These are phyloP conservation scores for Gentiana macrophylla DNA, from an alignment of 257 asterid genomes.

Conservation along the genomic window DNA sequence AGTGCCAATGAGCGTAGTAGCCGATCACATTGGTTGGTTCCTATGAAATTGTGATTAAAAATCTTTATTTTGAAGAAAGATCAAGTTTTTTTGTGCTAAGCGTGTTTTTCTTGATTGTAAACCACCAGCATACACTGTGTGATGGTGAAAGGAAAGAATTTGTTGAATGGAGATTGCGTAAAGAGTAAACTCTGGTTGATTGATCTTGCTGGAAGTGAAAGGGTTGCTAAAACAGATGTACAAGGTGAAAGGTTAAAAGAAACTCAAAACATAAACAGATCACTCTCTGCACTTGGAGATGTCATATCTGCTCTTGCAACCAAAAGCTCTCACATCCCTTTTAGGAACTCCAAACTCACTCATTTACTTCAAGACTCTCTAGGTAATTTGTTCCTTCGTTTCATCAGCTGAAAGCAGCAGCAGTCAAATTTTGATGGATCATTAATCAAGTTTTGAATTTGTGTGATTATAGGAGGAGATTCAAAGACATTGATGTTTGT, in stretches of 20 bases:
- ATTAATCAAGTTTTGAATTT: background rate
- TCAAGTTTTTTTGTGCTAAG: conserved; percentile 9
- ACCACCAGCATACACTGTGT: conserved; percentile 80
- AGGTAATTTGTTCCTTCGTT: conserved; percentile 34
- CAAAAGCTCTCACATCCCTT: conserved; percentile 82
- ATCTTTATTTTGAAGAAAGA: background rate
- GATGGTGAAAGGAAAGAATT: conserved; percentile 86
- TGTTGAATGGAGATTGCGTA: conserved; percentile 75
- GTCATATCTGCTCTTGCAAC: conserved; percentile 91
- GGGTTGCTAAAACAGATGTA: conserved; percentile 88
- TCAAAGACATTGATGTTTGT: conserved; percentile 94
- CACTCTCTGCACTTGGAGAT: conserved; percentile 95
- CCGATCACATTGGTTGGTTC: conserved; percentile 83
- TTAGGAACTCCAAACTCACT: conserved; percentile 96
- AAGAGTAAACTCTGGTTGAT: conserved; percentile 93
- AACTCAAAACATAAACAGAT: conserved; percentile 86
- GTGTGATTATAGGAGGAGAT: conserved; percentile 63
- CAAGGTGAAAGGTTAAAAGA: conserved; percentile 88
- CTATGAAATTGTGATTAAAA: background rate
- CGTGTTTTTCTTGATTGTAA: conserved; percentile 2
- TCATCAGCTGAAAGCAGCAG: background rate
- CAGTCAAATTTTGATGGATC: background rate
- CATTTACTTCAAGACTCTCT: conserved; percentile 98
- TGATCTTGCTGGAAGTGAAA: conserved; percentile 93
- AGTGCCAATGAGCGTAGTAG: conserved; percentile 90